Conservation (phyloP, 2,329 filamentous ascomycete genomes). For the Thyridium curvatum region DNA sequence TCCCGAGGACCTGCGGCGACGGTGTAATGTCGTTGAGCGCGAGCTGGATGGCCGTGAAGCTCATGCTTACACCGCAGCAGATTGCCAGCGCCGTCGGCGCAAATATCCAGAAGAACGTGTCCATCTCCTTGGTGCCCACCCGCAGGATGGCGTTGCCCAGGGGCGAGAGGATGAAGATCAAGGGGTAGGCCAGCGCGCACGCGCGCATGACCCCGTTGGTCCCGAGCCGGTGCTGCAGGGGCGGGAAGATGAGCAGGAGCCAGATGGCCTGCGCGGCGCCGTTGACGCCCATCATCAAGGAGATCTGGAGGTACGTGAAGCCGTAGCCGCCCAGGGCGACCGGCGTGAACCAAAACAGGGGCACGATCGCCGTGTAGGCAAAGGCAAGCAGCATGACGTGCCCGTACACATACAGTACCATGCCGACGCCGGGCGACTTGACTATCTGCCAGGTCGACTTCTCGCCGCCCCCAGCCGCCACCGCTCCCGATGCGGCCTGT, state of each 20-base stretch:
- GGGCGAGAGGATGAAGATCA: constrained; percentile 52
- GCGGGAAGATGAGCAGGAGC: constrained; percentile 65
- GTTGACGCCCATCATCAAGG: constrained; percentile 55
- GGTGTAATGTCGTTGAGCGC: constrained; percentile 70
- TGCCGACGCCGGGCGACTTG: constrained; percentile 55
- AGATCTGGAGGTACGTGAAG: constrained; percentile 58
- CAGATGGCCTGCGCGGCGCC: constrained; percentile 64
- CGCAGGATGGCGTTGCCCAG: constrained; percentile 51
- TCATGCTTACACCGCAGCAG: constrained; percentile 60
- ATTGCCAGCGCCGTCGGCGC: constrained; percentile 38
- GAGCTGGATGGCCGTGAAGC: constrained; percentile 66
- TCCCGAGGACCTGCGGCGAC: constrained; percentile 56
- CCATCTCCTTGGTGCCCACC: constrained; percentile 25
- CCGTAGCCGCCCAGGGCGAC: constrained; percentile 57
- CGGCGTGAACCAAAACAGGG: constrained; percentile 63
- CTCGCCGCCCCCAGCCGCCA: constrained; percentile 9
- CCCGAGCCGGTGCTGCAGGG: constrained; percentile 57
- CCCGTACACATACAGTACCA: constrained; percentile 59
- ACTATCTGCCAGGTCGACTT: constrained; percentile 50
- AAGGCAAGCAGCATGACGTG: constrained; percentile 65
- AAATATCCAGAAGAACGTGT: constrained; percentile 50
- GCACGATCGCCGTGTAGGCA: constrained; percentile 63
- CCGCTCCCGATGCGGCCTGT: neutral
- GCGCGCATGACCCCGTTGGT: constrained; percentile 58
- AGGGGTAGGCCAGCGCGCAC: constrained; percentile 54